Evolutionary conservation across 2,329 filamentous ascomycete genomes (phyloP), one percentile per base, ranked within the genome.

Genomic region (Paracoccidioides lutzii): DNA sequence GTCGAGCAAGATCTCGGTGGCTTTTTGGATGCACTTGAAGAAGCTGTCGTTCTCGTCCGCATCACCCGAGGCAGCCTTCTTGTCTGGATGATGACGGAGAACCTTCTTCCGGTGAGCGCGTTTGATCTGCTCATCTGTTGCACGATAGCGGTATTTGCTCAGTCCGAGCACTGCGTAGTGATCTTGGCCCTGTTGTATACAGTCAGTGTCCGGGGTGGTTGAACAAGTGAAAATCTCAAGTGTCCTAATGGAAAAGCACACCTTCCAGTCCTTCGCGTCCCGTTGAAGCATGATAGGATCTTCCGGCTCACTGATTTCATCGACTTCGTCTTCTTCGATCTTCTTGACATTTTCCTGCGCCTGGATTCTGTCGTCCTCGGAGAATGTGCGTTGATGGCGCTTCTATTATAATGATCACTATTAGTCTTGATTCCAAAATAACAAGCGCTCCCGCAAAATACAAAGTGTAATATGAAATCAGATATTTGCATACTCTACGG

Each of bases 21-120:
- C 93, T 75, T 96, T 96, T 73, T 98, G 94, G 73, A 98, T 98
- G 75, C 94, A 98, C 81, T 98, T 98, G 86, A 98, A 98, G 80
- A 98, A 98, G 72, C 87, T 88, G 73, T 98, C 93, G 74, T 96
- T 74, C 65, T 76, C 91, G 67, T 97, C 90, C 64, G 82, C 81
- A 66, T 82, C 81, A 59, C 93, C 93, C 50, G 85, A 81, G 33
- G 93, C 93, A 14, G 94, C 93, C 78, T 94, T 95, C 85, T 98
- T 98, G 74, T 98, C 93, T 59, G 93, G 93, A 75, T 98, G 93
- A 74, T 98, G 93, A 77, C 90, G 91, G 63, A 98, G 86, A 62
- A 98, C 93, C 86, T 98, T 98, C 83, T 95, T 96, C 78, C 93
- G 89, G 78, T 98, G 91, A 63, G 94, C 93, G 66, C 88, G 88